Percentiles rank a stretch among this genome's conserved stretches.
Evolutionary conservation across 1,284 basidiomycete genomes (phyloP).

Genomic region (Singerocomus inundabilis): DNA sequence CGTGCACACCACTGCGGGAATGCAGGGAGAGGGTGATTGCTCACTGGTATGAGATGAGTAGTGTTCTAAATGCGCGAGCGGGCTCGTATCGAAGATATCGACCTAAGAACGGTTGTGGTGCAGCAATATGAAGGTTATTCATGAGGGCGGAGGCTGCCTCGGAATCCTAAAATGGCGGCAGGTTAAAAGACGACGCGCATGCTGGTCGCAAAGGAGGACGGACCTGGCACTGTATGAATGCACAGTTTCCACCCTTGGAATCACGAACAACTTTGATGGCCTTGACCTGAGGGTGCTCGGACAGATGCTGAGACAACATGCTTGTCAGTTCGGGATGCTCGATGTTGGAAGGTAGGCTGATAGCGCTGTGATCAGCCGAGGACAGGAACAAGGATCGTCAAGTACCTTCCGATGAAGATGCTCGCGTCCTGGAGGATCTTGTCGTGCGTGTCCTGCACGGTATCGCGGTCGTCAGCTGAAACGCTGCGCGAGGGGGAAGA

Average conservation of each 20-base stretch:
- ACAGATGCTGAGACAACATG: constrained; percentile 61
- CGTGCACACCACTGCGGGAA: constrained; percentile 19
- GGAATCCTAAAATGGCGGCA: constrained; percentile 44
- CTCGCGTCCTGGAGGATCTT: constrained; percentile 69
- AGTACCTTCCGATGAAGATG: constrained; percentile 77
- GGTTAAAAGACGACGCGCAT: constrained; percentile 12
- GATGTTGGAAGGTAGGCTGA: constrained; percentile 67
- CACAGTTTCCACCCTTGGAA: constrained; percentile 70
- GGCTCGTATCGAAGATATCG: constrained; percentile 70
- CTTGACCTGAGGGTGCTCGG: constrained; percentile 58
- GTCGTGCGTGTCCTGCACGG: constrained; percentile 44
- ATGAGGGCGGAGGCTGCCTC: constrained; percentile 58
- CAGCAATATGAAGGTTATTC: constrained; percentile 51
- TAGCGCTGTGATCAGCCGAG: constrained; percentile 10
- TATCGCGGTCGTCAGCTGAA: constrained; percentile 30
- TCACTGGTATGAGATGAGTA: constrained; percentile 72
- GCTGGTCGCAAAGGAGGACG: constrained; percentile 14
- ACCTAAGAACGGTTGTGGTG: constrained; percentile 63
- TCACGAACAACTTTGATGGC: constrained; percentile 75
- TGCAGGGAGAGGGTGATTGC: constrained; percentile 9
- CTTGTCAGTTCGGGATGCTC: constrained; percentile 59
- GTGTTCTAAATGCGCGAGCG: constrained; percentile 71
- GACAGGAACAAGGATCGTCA: constrained; percentile 1
- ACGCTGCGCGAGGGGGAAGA: constrained; percentile 17
- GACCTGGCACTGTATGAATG: constrained; percentile 81